These are phyloP conservation scores for Cladosporium sp. DNA, from an alignment of 2,329 filamentous ascomycete species.

Conservation along the genomic window DNA sequence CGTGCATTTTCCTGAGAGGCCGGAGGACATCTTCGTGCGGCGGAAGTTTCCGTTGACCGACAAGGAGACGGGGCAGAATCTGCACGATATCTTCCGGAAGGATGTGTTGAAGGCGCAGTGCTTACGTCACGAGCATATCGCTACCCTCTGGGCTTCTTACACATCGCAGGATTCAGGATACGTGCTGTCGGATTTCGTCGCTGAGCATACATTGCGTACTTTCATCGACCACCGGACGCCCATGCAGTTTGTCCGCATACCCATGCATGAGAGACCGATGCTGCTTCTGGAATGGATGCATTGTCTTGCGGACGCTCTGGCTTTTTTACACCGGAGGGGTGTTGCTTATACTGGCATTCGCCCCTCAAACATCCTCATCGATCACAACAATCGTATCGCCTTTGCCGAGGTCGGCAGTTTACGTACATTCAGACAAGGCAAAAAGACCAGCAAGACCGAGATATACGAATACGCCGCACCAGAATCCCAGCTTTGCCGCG, in stretches of 20 bases:
- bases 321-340: constrained; percentile 59
- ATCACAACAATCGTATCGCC: constrained; percentile 59
- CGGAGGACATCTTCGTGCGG: constrained; percentile 45
- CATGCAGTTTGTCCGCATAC: constrained; percentile 54
- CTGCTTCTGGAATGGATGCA: constrained; percentile 68
- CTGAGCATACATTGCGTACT: constrained; percentile 60
- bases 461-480: constrained; percentile 68
- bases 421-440: constrained; percentile 46
- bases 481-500: constrained; percentile 49
- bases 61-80: constrained; percentile 21
- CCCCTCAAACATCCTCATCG: constrained; percentile 64
- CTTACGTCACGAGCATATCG: constrained; percentile 61
- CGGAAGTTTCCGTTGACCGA: constrained; percentile 27
- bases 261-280: constrained; percentile 53
- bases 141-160: constrained; percentile 67
- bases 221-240: constrained; percentile 59
- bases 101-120: constrained; percentile 55
- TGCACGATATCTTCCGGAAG: constrained; percentile 49
- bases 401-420: constrained; percentile 54
- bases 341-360: constrained; percentile 63
- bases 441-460: constrained; percentile 58
- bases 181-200: constrained; percentile 59
- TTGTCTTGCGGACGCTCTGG: constrained; percentile 63
- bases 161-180: constrained; percentile 58
- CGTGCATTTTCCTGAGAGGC: constrained; percentile 58